A percentile compares a stretch with the other conserved stretches of the same genome.
Evolutionary conservation across 2,329 filamentous ascomycete species (phyloP).

Genomic region (Pyrenochaeta sp.): DNA sequence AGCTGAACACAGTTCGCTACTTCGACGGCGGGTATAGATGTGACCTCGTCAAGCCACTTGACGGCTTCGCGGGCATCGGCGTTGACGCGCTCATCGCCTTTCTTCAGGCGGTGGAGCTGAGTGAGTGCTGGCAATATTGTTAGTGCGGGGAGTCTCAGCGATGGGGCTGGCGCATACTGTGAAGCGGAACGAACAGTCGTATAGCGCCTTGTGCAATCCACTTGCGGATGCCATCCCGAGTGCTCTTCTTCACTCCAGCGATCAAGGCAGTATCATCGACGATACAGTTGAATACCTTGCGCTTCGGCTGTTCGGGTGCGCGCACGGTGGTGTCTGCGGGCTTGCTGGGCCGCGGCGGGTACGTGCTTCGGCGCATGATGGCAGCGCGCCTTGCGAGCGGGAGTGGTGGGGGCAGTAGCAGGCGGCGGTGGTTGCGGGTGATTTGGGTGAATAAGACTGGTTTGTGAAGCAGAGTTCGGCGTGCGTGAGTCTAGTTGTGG

Average conservation of each 20-base stretch:
- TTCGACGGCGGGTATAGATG: conserved; percentile 52
- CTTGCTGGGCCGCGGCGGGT: conserved; percentile 37
- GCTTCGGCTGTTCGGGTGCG: conserved; percentile 42
- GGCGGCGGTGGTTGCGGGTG: conserved; percentile 9
- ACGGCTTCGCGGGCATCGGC: conserved; percentile 59
- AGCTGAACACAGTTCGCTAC: conserved; percentile 51
- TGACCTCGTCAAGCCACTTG: conserved; percentile 61
- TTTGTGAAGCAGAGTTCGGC: conserved; percentile 18
- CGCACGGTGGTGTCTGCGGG: conserved; percentile 37
- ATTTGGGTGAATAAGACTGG: conserved; percentile 7
- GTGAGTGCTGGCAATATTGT: conserved; percentile 52
- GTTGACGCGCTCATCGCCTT: conserved; percentile 52
- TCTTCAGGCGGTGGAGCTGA: conserved; percentile 56
- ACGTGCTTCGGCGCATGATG: conserved; percentile 44
- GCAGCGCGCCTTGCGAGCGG: conserved; percentile 12
- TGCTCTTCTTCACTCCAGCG: conserved; percentile 61
- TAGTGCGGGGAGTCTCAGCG: conserved; percentile 19
- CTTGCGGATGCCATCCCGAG: conserved; percentile 61
- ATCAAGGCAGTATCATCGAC: conserved; percentile 61
- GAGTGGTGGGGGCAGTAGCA: conserved; percentile 14
- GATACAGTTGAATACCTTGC: conserved; percentile 64
- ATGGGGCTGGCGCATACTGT: conserved; percentile 51
- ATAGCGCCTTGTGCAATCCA: conserved; percentile 61
- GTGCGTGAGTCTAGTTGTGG: conserved; percentile 16
- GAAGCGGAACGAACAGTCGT: conserved; percentile 60